Conservation (phyloP, 176 grass and related monocot genomes). For the Rhipidocladum racemiflorum region DNA sequence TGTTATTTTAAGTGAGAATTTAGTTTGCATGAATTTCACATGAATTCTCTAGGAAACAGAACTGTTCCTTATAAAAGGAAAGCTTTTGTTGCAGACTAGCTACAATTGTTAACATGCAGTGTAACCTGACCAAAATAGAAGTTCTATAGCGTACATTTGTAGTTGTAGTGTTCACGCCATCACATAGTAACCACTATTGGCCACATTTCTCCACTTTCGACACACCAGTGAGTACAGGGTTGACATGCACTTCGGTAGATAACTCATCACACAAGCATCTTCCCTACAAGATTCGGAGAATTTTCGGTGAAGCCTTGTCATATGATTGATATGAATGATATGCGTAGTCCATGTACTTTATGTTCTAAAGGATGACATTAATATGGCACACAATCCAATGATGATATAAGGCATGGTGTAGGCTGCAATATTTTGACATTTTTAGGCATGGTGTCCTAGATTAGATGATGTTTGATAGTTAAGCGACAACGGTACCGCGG, state of each 20-base stretch:
- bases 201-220: background rate
- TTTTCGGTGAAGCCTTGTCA: background rate
- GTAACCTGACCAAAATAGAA: background rate
- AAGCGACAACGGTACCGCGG: background rate
- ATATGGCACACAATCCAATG: background rate
- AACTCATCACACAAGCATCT: background rate
- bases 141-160: background rate
- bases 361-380: background rate
- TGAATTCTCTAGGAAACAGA: background rate
- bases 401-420: background rate
- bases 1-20: background rate
- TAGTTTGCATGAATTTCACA: background rate
- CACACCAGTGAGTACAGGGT: background rate
- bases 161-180: background rate
- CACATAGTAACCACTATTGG: background rate
- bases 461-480: background rate
- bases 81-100: background rate
- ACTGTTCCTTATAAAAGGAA: background rate
- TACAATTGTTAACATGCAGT: background rate
- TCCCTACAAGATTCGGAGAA: background rate
- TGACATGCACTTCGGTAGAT: background rate
- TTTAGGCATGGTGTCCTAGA: background rate
- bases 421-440: background rate
- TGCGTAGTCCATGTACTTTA: background rate
- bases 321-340: background rate